Evolutionary conservation across 2,329 filamentous ascomycete species (phyloP).

Genomic region (Beauveria rudraprayagi): DNA sequence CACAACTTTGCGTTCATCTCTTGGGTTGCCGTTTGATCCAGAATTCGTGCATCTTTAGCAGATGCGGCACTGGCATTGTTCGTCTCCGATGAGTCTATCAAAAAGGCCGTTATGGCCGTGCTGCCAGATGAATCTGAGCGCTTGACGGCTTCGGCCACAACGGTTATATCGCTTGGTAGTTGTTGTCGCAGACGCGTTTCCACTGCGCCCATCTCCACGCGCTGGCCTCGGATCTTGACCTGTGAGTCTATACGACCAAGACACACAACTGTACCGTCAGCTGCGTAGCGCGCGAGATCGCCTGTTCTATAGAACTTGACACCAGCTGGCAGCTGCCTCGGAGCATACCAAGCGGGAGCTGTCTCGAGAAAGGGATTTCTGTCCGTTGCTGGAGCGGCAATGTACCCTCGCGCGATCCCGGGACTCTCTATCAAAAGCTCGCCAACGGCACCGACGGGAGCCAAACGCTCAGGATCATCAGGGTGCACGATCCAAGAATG

Average conservation of each 20-base stretch:
- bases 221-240: constrained; percentile 51
- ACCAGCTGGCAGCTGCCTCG: background rate
- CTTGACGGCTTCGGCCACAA: background rate
- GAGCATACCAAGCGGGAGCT: background rate
- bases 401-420: constrained; percentile 15
- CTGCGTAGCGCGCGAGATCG: constrained; percentile 36
- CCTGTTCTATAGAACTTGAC: constrained; percentile 37
- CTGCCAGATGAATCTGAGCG: background rate
- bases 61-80: background rate
- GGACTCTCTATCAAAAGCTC: constrained; percentile 17
- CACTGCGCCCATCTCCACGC: constrained; percentile 39
- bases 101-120: background rate
- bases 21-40: background rate
- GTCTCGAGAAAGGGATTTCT: background rate
- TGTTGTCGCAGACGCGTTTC: background rate
- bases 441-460: constrained; percentile 13
- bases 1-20: background rate
- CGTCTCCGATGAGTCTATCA: background rate
- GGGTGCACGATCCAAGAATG: background rate
- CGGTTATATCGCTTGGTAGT: background rate
- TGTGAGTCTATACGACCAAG: constrained; percentile 50
- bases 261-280: constrained; percentile 33
- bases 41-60: background rate
- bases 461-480: constrained; percentile 5
- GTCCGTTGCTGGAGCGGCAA: constrained; percentile 7